These are phyloP conservation scores for Aspergillus cejpii DNA, from an alignment of 2,329 filamentous ascomycete genomes.

Conservation along the genomic window DNA sequence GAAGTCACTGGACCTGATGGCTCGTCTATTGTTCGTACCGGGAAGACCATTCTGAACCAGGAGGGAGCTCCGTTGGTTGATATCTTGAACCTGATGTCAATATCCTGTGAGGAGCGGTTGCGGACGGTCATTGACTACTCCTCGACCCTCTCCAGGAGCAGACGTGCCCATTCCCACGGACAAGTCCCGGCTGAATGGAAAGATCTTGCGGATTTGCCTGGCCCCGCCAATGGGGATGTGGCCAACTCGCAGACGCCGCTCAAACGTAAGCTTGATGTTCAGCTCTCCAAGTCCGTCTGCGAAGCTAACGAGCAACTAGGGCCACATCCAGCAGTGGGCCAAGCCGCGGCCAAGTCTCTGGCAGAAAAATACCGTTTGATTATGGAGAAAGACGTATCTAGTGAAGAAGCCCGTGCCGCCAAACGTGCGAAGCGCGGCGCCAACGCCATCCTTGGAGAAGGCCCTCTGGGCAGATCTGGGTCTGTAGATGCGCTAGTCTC, in stretches of 20 bases:
- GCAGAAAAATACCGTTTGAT: constrained; percentile 53
- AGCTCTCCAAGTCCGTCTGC: constrained; percentile 2
- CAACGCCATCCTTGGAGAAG: constrained; percentile 48
- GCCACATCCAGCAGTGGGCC: constrained; percentile 34
- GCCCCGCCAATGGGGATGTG: constrained; percentile 32
- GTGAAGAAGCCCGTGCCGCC: constrained; percentile 64
- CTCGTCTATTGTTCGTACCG: constrained; percentile 55
- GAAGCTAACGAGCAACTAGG: constrained; percentile 25
- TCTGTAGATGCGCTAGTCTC: constrained; percentile 57
- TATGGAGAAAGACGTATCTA: constrained; percentile 60
- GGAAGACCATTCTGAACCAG: constrained; percentile 67
- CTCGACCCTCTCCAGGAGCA: constrained; percentile 60
- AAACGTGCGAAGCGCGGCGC: constrained; percentile 60
- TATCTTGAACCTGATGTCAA: constrained; percentile 72
- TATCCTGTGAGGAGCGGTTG: constrained; percentile 74
- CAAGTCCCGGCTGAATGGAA: constrained; percentile 68
- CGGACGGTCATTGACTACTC: constrained; percentile 72
- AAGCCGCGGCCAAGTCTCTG: constrained; percentile 41
- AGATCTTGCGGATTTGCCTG: constrained; percentile 53
- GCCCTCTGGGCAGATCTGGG: constrained; percentile 46
- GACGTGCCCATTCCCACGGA: constrained; percentile 74
- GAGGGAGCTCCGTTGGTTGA: constrained; percentile 63
- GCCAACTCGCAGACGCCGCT: constrained; percentile 30
- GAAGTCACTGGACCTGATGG: constrained; percentile 56
- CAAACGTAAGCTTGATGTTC: constrained; percentile 34